Evolutionary conservation across 805 yeast genomes (phyloP).

Genomic region (Saccharomycopsis fodiens): DNA sequence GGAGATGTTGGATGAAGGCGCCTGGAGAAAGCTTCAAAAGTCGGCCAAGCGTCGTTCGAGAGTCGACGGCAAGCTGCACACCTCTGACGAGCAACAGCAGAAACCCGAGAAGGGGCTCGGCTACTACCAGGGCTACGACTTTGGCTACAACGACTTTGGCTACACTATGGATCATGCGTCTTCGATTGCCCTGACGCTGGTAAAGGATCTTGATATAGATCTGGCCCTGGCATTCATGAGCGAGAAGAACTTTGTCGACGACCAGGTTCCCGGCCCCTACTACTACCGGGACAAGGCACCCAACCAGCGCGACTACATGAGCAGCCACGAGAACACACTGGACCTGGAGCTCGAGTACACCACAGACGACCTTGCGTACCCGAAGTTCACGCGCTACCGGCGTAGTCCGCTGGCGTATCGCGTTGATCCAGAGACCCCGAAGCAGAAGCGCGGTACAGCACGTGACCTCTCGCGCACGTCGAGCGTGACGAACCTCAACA

Average conservation of each 20-base stretch:
- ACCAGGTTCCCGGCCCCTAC: conserved; percentile 5
- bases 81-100: conserved; percentile 2
- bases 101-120: not conserved
- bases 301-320: conserved; percentile 18
- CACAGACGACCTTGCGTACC: conserved; percentile 20
- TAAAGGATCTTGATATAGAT: conserved; percentile 8
- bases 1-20: too few relatives aligned
- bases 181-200: conserved; percentile 2
- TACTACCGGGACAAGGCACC: conserved; percentile 6
- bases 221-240: conserved; percentile 4
- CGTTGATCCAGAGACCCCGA: not conserved
- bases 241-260: conserved; percentile 5
- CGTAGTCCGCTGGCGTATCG: conserved; percentile 3
- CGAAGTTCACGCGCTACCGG: conserved; percentile 16
- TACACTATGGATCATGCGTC: conserved; percentile 16
- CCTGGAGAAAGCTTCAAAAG: conserved; percentile 29
- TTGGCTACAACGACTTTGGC: conserved; percentile 7
- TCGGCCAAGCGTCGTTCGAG: not conserved
- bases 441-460: conserved; percentile 1
- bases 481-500: conserved; percentile 11
- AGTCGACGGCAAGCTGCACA: not conserved
- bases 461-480: conserved; percentile 4
- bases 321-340: conserved; percentile 20
- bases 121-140: not conserved
- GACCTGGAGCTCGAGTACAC: conserved; percentile 20